Evolutionary conservation across 305 asterid genomes (phyloP).

Genomic region (Fraxinus latifolia): DNA sequence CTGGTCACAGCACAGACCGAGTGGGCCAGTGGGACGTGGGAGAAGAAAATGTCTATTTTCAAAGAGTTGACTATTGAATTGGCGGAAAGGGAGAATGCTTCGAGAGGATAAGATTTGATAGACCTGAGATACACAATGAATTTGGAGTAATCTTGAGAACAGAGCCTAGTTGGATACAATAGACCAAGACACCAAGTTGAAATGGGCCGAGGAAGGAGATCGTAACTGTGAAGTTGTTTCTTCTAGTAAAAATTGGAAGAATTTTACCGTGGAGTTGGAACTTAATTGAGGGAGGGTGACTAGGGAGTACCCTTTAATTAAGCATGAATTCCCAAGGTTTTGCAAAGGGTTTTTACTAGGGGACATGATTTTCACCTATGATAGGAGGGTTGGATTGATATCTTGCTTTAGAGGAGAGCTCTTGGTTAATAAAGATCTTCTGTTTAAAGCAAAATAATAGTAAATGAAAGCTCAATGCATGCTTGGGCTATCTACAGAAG

Average conservation of each 20-base stretch:
- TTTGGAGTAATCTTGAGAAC: neutral
- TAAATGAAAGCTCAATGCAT: neutral
- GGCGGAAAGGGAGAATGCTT: neutral
- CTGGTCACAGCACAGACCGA: neutral
- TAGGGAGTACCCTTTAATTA: neutral
- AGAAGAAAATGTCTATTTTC: neutral
- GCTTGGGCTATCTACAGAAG: neutral
- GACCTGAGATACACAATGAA: neutral
- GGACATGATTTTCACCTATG: too few species aligned
- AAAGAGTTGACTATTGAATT: neutral
- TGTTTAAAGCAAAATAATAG: too few species aligned
- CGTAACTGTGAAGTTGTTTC: neutral
- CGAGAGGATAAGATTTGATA: neutral
- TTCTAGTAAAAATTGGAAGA: neutral
- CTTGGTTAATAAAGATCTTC: too few species aligned
- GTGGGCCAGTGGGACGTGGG: neutral
- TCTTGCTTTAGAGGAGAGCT: too few species aligned
- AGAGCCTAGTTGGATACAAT: neutral
- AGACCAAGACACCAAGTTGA: neutral
- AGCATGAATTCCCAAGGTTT: neutral
- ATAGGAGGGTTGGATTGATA: too few species aligned
- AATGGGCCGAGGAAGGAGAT: neutral
- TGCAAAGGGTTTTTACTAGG: too few species aligned
- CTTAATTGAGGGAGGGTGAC: neutral
- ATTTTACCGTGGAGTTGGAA: neutral